Evolutionary conservation across 2,329 filamentous ascomycete species (phyloP).

Genomic region (Neonectria neomacrospora): DNA sequence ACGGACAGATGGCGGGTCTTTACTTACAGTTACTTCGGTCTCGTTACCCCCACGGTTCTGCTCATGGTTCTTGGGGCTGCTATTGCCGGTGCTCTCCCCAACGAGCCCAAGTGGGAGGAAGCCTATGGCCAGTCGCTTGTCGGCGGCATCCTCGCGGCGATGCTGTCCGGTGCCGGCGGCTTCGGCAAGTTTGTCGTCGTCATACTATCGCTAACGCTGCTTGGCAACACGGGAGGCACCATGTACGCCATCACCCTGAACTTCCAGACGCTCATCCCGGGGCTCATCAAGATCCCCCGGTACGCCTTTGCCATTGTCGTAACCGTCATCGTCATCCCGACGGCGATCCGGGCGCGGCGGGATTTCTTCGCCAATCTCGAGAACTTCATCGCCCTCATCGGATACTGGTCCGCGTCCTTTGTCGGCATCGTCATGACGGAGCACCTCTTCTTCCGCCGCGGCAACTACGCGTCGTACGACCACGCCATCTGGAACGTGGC

Average conservation of each 20-base stretch:
- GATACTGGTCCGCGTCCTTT: constrained; percentile 68
- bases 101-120: constrained; percentile 63
- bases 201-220: constrained; percentile 64
- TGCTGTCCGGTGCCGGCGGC: constrained; percentile 66
- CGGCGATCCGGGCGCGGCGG: constrained; percentile 65
- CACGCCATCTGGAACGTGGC: constrained; percentile 60
- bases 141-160: constrained; percentile 69
- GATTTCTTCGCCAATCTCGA: constrained; percentile 68
- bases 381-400: constrained; percentile 67
- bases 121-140: constrained; percentile 65
- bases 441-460: constrained; percentile 60
- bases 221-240: constrained; percentile 69
- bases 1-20: constrained; percentile 57
- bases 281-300: constrained; percentile 65
- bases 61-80: constrained; percentile 73
- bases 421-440: constrained; percentile 61
- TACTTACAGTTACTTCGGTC: constrained; percentile 66
- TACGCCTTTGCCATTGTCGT: constrained; percentile 67
- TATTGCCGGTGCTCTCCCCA: constrained; percentile 69
- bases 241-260: constrained; percentile 73
- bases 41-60: constrained; percentile 64
- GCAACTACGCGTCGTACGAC: constrained; percentile 58
- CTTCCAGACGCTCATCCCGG: constrained; percentile 70
- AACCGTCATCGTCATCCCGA: constrained; percentile 68
- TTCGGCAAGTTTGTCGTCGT: constrained; percentile 73